These are phyloP conservation scores for Apiotrichum porosum DNA, from an alignment of 1,284 basidiomycete species.

Conservation along the genomic window DNA sequence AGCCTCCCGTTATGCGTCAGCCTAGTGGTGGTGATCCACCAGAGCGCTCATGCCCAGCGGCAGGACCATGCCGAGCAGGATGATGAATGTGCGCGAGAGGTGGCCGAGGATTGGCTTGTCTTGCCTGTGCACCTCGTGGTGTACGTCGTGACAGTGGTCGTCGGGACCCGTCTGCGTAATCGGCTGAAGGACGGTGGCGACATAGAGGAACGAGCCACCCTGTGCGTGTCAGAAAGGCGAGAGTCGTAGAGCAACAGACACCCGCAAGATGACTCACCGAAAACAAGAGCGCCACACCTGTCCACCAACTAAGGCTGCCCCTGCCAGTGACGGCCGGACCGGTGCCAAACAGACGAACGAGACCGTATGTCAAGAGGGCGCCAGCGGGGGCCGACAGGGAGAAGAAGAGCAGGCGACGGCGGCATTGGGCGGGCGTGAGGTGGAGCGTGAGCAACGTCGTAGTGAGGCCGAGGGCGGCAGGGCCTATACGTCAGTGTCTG, in stretches of 20 bases:
- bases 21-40: slow-evolving; percentile 51
- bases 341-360: slow-evolving; percentile 58
- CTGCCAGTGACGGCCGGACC: neutral
- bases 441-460: slow-evolving; percentile 72
- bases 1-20: no score
- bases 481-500: slow-evolving; percentile 54
- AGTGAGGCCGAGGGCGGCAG: slow-evolving; percentile 76
- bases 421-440: slow-evolving; percentile 63
- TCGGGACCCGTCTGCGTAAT: slow-evolving; percentile 41
- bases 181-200: slow-evolving; percentile 81
- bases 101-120: slow-evolving; percentile 48
- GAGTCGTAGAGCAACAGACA: neutral
- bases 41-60: slow-evolving; percentile 57
- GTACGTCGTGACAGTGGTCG: slow-evolving; percentile 17
- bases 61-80: slow-evolving; percentile 65
- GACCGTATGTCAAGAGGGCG: slow-evolving; percentile 63
- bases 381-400: slow-evolving; percentile 72
- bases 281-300: slow-evolving; percentile 54
- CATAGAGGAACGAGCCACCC: slow-evolving; percentile 93
- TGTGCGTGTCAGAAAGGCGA: slow-evolving; percentile 38
- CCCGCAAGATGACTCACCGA: slow-evolving; percentile 32
- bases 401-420: slow-evolving; percentile 70
- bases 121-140: slow-evolving; percentile 42
- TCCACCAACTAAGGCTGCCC: slow-evolving; percentile 54
- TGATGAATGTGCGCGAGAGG: slow-evolving; percentile 54